These are phyloP conservation scores for Aschersonia sp. DNA, from an alignment of 2,329 filamentous ascomycete species.

Conservation along the genomic window DNA sequence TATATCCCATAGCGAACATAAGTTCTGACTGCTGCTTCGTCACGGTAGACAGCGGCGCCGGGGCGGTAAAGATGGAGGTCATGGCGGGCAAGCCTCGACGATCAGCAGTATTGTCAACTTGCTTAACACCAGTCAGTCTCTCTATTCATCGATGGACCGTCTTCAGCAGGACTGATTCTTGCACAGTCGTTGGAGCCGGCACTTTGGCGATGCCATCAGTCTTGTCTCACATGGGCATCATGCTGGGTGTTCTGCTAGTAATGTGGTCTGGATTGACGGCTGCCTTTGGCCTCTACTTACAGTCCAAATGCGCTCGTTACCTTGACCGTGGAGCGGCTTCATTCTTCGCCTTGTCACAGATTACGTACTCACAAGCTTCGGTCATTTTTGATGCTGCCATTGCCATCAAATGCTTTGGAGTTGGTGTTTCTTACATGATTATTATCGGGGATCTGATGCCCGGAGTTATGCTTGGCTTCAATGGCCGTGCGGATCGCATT, in stretches of 20 bases:
- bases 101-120: constrained; percentile 88
- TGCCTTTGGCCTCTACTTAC: constrained; percentile 88
- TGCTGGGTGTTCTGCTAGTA: constrained; percentile 71
- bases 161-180: background rate
- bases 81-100: constrained; percentile 67
- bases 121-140: constrained; percentile 72
- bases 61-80: constrained; percentile 56
- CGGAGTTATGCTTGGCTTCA: constrained; percentile 75
- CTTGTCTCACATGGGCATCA: constrained; percentile 88
- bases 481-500: constrained; percentile 41
- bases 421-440: constrained; percentile 93
- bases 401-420: constrained; percentile 94
- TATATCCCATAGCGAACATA: background rate
- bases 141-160: background rate
- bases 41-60: constrained; percentile 38
- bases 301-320: constrained; percentile 85
- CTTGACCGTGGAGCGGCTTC: constrained; percentile 78
- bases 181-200: constrained; percentile 74
- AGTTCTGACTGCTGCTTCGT: background rate
- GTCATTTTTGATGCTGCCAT: constrained; percentile 94
- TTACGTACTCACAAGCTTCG: constrained; percentile 92
- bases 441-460: constrained; percentile 99
- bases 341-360: constrained; percentile 92
- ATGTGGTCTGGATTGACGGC: constrained; percentile 82
- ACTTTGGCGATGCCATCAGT: constrained; percentile 92